phyloP scores from a whole-genome alignment of 139 green algal genomes.

The Chlorella sp. region DNA sequence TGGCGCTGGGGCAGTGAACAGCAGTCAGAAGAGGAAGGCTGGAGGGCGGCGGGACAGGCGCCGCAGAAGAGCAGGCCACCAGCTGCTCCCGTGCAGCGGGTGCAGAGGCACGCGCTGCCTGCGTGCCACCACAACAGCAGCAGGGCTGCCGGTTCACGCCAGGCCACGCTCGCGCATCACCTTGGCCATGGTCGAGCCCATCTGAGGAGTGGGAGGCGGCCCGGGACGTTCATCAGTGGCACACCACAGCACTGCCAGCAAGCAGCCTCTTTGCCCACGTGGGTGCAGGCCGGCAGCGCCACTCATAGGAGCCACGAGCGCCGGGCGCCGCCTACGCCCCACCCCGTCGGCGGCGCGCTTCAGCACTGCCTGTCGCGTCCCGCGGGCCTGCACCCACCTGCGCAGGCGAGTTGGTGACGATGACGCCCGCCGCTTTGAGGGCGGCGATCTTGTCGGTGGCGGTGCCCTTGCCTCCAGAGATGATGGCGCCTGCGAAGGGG shows the following conservation, averaged over 20 bases:
- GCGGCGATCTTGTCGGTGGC: slow-evolving; percentile 96
- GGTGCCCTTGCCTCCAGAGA: slow-evolving; percentile 96
- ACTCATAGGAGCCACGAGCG: no score
- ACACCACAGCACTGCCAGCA: no score
- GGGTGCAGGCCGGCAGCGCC: not conserved
- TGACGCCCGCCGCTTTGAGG: slow-evolving; percentile 89
- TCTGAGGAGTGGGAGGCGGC: not conserved
- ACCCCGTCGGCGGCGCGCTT: not conserved
- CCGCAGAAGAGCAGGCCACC: not conserved
- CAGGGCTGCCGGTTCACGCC: slow-evolving; percentile 30
- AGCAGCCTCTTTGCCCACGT: not conserved
- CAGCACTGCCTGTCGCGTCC: slow-evolving; percentile 42
- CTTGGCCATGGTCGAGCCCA: slow-evolving; percentile 50
- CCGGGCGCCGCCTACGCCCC: no score
- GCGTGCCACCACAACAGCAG: not conserved
- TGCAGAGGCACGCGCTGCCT: not conserved
- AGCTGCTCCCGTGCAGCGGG: not conserved
- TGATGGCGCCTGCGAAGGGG: no score
- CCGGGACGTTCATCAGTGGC: no score
- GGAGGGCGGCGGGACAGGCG: not conserved
- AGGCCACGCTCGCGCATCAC: slow-evolving; percentile 81
- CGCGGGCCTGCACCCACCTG: slow-evolving; percentile 41
- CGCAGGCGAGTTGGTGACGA: slow-evolving; percentile 80
- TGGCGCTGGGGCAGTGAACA: not conserved
- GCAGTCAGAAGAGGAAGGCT: not conserved